phyloP scores from a whole-genome alignment of 108 stramenopile species.

The Asterionellopsis glacialis region DNA sequence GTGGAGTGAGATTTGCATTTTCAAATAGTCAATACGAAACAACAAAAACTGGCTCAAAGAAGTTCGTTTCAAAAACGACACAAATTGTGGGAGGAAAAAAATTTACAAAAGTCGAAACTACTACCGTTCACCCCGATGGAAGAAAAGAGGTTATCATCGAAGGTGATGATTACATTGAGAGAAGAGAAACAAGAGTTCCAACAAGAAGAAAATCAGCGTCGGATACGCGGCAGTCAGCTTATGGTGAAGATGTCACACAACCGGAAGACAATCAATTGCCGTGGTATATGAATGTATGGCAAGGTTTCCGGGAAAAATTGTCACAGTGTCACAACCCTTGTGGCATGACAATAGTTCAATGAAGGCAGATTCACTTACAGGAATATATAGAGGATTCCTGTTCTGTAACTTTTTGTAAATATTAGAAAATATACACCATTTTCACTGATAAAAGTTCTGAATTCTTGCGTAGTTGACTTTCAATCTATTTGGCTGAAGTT shows the following conservation, averaged over 20 bases:
- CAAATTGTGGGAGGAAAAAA: conserved; percentile 30
- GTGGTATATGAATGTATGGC: conserved; percentile 24
- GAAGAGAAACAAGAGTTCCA: conserved; percentile 8
- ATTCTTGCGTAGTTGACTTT: too few relatives aligned
- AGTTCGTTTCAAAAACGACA: conserved; percentile 20
- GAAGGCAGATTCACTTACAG: background rate
- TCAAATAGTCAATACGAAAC: conserved; percentile 17
- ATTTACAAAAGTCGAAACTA: conserved; percentile 25
- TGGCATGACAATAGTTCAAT: background rate
- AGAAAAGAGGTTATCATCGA: conserved; percentile 30
- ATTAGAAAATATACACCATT: background rate
- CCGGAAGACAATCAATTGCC: conserved; percentile 5
- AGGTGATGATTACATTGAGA: conserved; percentile 28
- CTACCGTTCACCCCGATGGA: conserved; percentile 36
- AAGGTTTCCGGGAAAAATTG: conserved; percentile 11
- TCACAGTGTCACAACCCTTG: conserved; percentile 16
- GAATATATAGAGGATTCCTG: background rate
- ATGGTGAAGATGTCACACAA: background rate
- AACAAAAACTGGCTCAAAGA: conserved; percentile 12
- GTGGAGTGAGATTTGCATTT: conserved; percentile 20
- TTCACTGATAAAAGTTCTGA: too few relatives aligned
- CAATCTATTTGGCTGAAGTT: too few relatives aligned
- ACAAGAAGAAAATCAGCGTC: background rate
- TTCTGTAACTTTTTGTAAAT: background rate
- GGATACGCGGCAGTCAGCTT: conserved; percentile 1